Evolutionary conservation across 208 protist species (phyloP).

Genomic region (Leishmania amazonensis): DNA sequence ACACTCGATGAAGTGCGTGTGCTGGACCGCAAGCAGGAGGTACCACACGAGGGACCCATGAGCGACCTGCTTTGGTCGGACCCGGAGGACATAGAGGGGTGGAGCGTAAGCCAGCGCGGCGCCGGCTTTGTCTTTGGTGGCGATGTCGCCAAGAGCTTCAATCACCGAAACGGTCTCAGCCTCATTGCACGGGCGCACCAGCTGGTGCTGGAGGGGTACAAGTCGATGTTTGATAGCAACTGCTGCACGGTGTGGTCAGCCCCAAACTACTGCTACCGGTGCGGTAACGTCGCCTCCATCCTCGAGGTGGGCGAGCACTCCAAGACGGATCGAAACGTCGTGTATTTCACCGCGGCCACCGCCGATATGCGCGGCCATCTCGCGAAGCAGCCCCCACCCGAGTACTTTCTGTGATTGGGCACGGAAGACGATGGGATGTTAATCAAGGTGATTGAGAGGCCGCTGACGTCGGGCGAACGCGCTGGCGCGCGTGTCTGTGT

Average conservation of each 20-base stretch:
- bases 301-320: slow-evolving; percentile 91
- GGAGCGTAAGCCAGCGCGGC: slow-evolving; percentile 85
- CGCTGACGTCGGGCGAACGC: background rate
- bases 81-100: slow-evolving; percentile 91
- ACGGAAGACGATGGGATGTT: background rate
- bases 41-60: slow-evolving; percentile 92
- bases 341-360: slow-evolving; percentile 81
- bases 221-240: slow-evolving; percentile 92
- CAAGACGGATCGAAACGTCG: slow-evolving; percentile 63
- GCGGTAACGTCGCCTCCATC: slow-evolving; percentile 95
- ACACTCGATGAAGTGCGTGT: slow-evolving; percentile 88
- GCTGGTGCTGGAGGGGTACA: slow-evolving; percentile 94
- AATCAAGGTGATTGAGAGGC: background rate
- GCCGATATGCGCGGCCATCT: slow-evolving; percentile 79
- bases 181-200: slow-evolving; percentile 93
- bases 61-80: slow-evolving; percentile 92
- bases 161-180: slow-evolving; percentile 81
- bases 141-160: slow-evolving; percentile 80
- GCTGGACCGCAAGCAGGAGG: slow-evolving; percentile 89
- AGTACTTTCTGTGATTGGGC: slow-evolving; percentile 81
- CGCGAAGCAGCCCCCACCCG: slow-evolving; percentile 84
- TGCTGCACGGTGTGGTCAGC: slow-evolving; percentile 96
- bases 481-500: background rate
- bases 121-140: slow-evolving; percentile 90
- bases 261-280: slow-evolving; percentile 96